These are phyloP conservation scores for Boletus pseudopeckii DNA, from an alignment of 768 basidiomycete genomes.

Conservation along the genomic window DNA sequence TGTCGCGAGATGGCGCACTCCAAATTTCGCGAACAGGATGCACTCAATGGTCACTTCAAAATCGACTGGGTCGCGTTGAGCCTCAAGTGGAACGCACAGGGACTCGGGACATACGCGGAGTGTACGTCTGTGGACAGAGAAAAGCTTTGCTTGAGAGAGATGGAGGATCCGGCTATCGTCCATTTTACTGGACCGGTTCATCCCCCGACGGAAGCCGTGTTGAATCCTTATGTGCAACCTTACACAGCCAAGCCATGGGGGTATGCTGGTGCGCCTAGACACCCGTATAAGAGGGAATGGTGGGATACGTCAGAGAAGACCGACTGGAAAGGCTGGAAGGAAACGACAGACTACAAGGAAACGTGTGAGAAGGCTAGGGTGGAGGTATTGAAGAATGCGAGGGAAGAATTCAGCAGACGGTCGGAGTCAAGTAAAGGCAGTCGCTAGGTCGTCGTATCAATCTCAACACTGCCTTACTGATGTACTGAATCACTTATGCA, in stretches of 20 bases:
- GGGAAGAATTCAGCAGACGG: constrained; percentile 10
- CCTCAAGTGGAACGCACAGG: constrained; percentile 54
- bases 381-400: constrained; percentile 4
- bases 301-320: constrained; percentile 42
- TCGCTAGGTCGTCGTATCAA: not conserved
- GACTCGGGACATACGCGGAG: constrained; percentile 51
- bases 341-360: constrained; percentile 22
- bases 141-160: constrained; percentile 30
- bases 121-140: constrained; percentile 35
- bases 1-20: constrained; percentile 29
- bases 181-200: constrained; percentile 59
- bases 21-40: constrained; percentile 47
- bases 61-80: constrained; percentile 40
- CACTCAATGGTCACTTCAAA: constrained; percentile 45
- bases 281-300: constrained; percentile 49
- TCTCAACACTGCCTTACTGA: not conserved
- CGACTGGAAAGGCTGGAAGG: constrained; percentile 38
- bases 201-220: constrained; percentile 40
- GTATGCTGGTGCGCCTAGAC: constrained; percentile 48
- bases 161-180: constrained; percentile 44
- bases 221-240: constrained; percentile 53
- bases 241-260: constrained; percentile 58
- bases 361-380: constrained; percentile 11
- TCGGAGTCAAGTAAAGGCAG: not conserved
- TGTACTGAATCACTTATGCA: not conserved